Base-by-base conservation (phyloP, 2,329 filamentous ascomycete species). In the Xylariaceae sp. region DNA sequence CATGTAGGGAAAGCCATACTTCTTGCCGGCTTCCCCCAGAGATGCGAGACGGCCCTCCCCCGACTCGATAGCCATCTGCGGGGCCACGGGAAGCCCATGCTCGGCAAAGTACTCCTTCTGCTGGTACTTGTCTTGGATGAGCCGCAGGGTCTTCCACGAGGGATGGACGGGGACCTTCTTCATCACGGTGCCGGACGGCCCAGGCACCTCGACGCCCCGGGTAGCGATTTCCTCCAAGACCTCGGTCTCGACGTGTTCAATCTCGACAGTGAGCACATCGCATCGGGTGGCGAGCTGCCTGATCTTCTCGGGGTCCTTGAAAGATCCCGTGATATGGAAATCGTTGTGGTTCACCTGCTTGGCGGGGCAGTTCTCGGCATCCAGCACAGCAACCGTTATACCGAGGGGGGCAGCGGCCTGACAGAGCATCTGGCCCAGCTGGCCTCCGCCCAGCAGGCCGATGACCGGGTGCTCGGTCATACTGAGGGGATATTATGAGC, bases 161-260 rank as follows among this genome's bases (percentile, higher is more conserved):
- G 89, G 88, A 53, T 94, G 78, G 2, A 86, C 70, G 25, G 77
- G 67, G 26, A 83, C 72, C 51, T 65, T 71, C 30, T 54, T 49
- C 27, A 32, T 35, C 29, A 50, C 58, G 16, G 52, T 54, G 18
- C 61, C 62, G 39, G 61, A 48, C n/a, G 53, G 47, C n/a, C 51
- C 53, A 23, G 46, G 42, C 9, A 78, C 65, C 42, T 75, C 62
- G 4, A 82, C 76, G 21, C 80, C 77, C 33, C 68, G 65, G 12
- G 75, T 74, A 4, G 75, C 77, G 37, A 95, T 77, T 53, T 93
- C 84, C 60, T 94, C 86, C 4, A 95, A 72, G 16, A 92, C 81
- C 33, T 86, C 70, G n/a, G 87, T 92, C 58, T 95, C 78, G 38
- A 95, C 83, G 61, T 95, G 90, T 67, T 96, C 90, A 44, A 94